Base-by-base conservation (phyloP, 2,329 filamentous ascomycete genomes). In the Penicillium sp. region DNA sequence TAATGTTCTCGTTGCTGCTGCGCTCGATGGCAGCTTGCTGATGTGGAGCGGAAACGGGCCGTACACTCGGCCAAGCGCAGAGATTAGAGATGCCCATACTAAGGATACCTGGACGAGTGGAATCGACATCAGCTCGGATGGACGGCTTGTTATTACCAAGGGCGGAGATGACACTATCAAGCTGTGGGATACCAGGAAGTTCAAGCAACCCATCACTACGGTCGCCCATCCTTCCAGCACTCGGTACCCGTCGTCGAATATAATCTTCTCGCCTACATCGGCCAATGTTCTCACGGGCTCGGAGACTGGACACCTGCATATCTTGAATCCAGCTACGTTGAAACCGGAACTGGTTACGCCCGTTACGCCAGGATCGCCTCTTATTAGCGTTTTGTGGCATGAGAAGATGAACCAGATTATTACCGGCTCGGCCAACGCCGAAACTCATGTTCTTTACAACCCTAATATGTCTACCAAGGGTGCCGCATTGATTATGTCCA, bases 111-210 rank as follows among this genome's bases (percentile, higher is more conserved):
- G 93, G 88, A 96, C 91, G 1, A 85, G 89, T 46, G 90, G 91
- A 4, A 72, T 98, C 38, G 90, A 95, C 62, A 85, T 97, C 60
- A 97, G 91, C 58, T 76, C 83, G 0, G 93, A 97, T 66, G 93
- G 93, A 9, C 81, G 91, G 51, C 84, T 95, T 73, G 81, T 97
- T 3, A 85, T 96, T 6, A 95, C 89, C 1, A 78, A 88, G 58
- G 93, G 93, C 48, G 91, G 90, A 43, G 93, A 98, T 69, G 82
- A 94, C 64, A 79, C 86, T 2, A 91, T 98, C 69, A 97, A 97
- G 72, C 77, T 96, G 2, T 98, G 93, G 93, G 93, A 98, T 66
- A 94, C 85, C 3, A 82, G 93, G 51, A 97, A 96, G 64, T 95
- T 98, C 76, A 96, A 93, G 66, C 78, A 85, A 50, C 88, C 93